These are phyloP conservation scores for Poa annua DNA, from an alignment of 176 grass and related monocot genomes.

Conservation along the genomic window DNA sequence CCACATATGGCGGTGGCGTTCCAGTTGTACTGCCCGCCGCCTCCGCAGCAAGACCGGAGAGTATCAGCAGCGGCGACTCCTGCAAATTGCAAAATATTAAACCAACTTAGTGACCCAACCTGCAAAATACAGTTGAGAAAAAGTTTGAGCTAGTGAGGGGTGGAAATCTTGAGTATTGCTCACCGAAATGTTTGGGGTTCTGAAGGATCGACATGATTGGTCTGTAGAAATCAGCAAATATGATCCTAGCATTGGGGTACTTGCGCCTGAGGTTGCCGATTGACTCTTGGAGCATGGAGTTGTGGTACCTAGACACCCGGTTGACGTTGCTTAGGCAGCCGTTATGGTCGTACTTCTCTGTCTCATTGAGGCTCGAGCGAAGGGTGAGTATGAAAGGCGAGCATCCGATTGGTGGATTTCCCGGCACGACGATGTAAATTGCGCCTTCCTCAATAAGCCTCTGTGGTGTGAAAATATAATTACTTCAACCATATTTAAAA, in stretches of 20 bases:
- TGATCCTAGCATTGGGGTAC: constrained; percentile 18
- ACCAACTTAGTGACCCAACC: background rate
- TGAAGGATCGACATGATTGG: background rate
- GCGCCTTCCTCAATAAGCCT: constrained; percentile 20
- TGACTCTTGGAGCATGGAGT: background rate
- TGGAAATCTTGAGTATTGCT: background rate
- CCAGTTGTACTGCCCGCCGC: constrained; percentile 35
- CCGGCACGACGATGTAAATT: constrained; percentile 30
- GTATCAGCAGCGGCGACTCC: background rate
- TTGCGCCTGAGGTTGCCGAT: background rate
- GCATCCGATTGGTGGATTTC: constrained; percentile 36
- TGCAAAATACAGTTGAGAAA: no score
- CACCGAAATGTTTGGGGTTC: background rate
- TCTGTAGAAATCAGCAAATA: constrained; percentile 6
- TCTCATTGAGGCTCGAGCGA: background rate
- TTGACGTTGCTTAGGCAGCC: constrained; percentile 10
- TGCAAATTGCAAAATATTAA: background rate
- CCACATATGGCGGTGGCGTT: background rate
- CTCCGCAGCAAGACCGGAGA: constrained; percentile 12
- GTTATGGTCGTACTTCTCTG: constrained; percentile 1
- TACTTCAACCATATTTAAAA: background rate
- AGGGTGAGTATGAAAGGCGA: background rate
- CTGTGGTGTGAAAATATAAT: background rate
- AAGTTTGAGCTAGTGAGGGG: no score
- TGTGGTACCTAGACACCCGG: background rate